phyloP scores from a whole-genome alignment of 805 yeast species.

The Candida orba region DNA sequence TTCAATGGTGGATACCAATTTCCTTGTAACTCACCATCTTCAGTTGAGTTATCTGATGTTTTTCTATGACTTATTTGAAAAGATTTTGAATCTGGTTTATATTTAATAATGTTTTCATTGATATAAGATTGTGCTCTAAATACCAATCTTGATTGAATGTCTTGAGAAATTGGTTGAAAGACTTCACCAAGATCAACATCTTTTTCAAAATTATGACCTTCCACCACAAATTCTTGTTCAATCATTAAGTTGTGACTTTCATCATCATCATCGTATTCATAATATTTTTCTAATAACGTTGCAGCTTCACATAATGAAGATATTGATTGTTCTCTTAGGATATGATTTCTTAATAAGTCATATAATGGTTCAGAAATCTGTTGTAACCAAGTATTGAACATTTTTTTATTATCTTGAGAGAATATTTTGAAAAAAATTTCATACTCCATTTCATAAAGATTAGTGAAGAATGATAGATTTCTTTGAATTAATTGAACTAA shows the following conservation, averaged over 20 bases:
- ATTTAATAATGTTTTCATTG: conserved; percentile 59
- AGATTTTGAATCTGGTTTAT: conserved; percentile 62
- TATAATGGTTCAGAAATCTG: conserved; percentile 71
- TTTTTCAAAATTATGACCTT: conserved; percentile 18
- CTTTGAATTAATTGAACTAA: conserved; percentile 58
- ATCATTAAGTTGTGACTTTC: conserved; percentile 13
- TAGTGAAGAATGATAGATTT: conserved; percentile 52
- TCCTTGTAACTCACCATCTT: conserved; percentile 19
- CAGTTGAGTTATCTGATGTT: conserved; percentile 1
- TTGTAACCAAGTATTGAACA: conserved; percentile 52
- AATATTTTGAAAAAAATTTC: conserved; percentile 52
- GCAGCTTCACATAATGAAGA: conserved; percentile 68
- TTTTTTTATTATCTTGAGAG: conserved; percentile 28
- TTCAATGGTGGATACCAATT: conserved; percentile 67
- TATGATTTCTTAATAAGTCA: conserved; percentile 56
- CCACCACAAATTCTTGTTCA: conserved; percentile 21
- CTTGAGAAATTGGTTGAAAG: conserved; percentile 66
- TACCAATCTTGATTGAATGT: conserved; percentile 72
- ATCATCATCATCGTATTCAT: conserved; percentile 58
- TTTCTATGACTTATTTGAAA: conserved; percentile 48
- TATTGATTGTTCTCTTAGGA: conserved; percentile 66
- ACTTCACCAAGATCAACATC: conserved; percentile 46
- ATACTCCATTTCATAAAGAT: conserved; percentile 54
- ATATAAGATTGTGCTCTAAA: conserved; percentile 71
- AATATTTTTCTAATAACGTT: conserved; percentile 58